Conservation (phyloP, 352 stramenopile species). For the Globisporangium nagaii region DNA sequence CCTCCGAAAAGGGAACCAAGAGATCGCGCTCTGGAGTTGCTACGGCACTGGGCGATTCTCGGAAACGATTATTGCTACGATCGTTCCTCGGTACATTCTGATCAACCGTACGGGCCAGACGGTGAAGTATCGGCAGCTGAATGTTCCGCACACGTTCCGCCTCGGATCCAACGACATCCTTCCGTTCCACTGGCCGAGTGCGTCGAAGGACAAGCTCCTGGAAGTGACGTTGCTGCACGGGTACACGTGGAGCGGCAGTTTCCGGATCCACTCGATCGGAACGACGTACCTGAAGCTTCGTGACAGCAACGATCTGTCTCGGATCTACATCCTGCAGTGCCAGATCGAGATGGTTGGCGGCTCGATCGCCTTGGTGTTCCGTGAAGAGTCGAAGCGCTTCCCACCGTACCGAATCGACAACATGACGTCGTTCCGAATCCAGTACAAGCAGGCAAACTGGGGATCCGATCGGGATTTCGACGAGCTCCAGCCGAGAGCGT, state of each 20-base stretch:
- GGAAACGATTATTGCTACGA: constrained; percentile 83
- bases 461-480: constrained; percentile 69
- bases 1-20: constrained; percentile 58
- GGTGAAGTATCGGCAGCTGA: constrained; percentile 81
- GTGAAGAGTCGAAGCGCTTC: constrained; percentile 81
- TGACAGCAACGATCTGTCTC: constrained; percentile 54
- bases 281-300: constrained; percentile 86
- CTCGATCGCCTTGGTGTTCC: constrained; percentile 80
- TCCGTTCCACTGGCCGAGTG: constrained; percentile 83
- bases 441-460: constrained; percentile 82
- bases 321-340: constrained; percentile 87
- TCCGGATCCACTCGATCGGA: constrained; percentile 79
- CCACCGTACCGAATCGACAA: constrained; percentile 90
- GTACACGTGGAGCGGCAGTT: constrained; percentile 83
- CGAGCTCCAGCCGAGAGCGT: constrained; percentile 62
- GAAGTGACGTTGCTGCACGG: constrained; percentile 79
- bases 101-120: constrained; percentile 83
- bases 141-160: constrained; percentile 68
- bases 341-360: constrained; percentile 84
- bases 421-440: constrained; percentile 87
- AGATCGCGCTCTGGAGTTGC: constrained; percentile 81
- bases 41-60: constrained; percentile 80
- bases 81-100: constrained; percentile 83
- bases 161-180: constrained; percentile 70
- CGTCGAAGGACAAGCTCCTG: constrained; percentile 69